Conservation (phyloP, 805 yeast genomes). For the Schwanniomyces yamadae region DNA sequence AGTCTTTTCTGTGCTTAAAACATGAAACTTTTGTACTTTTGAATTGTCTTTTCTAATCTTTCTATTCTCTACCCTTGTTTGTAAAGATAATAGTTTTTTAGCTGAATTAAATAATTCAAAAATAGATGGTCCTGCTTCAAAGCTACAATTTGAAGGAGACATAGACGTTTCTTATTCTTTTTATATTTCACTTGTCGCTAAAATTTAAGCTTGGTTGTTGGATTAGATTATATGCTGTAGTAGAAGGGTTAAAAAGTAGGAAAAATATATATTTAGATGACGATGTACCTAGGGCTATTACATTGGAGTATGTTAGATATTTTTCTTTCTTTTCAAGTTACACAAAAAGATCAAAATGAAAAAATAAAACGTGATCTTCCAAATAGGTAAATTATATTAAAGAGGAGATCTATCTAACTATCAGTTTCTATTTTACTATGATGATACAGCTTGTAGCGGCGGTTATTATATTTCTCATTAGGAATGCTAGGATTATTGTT, state of each 20-base stretch:
- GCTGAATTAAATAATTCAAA: slow-evolving; percentile 43
- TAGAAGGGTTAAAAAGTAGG: no score
- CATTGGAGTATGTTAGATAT: no score
- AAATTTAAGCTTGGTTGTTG: no score
- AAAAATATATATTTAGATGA: no score
- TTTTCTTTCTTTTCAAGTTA: slow-evolving; percentile 1
- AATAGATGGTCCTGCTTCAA: slow-evolving; percentile 30
- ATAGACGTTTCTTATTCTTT: slow-evolving; percentile 1
- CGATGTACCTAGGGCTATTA: no score
- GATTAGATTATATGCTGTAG: no score
- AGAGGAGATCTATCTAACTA: background rate
- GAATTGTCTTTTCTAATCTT: slow-evolving; percentile 34
- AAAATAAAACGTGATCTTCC: slow-evolving; percentile 1
- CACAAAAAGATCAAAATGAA: background rate
- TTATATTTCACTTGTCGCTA: no score
- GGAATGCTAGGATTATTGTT: slow-evolving; percentile 15
- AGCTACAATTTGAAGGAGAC: slow-evolving; percentile 3
- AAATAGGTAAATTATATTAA: background rate
- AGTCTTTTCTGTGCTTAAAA: slow-evolving; percentile 2
- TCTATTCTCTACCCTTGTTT: slow-evolving; percentile 40
- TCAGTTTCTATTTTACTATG: slow-evolving; percentile 1
- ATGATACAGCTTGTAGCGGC: slow-evolving; percentile 8
- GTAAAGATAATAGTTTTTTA: slow-evolving; percentile 36
- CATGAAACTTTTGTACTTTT: slow-evolving; percentile 22
- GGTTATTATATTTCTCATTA: slow-evolving; percentile 5